A percentile compares a stretch with the other conserved stretches of the same genome.
Conservation (phyloP, 73 alveolate genomes). For the Paraurostyla sp. region DNA sequence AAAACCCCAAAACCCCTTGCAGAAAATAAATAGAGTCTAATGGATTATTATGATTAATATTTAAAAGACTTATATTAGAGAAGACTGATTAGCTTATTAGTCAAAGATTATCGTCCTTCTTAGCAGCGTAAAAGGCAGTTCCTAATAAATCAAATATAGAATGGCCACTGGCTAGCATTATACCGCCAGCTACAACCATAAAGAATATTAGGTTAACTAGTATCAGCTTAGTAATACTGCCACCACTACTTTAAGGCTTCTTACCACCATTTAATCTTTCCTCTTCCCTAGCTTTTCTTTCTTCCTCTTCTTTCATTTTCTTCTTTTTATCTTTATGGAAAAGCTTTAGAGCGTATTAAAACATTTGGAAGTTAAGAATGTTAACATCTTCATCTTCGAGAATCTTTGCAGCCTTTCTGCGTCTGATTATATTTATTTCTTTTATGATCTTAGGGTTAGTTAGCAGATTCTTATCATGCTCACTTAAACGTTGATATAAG, state of each 20-base stretch:
- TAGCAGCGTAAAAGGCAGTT: neutral
- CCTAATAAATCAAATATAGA: slow-evolving; percentile 7
- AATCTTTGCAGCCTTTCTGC: slow-evolving; percentile 33
- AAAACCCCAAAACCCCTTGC: no score
- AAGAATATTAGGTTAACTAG: neutral
- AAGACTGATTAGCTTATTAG: neutral
- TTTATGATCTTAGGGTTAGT: slow-evolving; percentile 4
- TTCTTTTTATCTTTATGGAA: slow-evolving; percentile 31
- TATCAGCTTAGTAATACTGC: neutral
- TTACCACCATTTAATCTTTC: neutral
- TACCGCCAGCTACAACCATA: slow-evolving; percentile 23
- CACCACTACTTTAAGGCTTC: neutral
- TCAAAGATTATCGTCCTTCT: neutral
- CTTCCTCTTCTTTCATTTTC: slow-evolving; percentile 41
- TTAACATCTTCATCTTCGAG: slow-evolving; percentile 52
- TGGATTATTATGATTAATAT: no score
- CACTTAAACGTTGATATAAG: neutral
- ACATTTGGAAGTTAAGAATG: slow-evolving; percentile 57
- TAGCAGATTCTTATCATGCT: neutral
- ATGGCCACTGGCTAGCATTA: slow-evolving; percentile 10
- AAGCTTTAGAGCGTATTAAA: slow-evolving; percentile 34
- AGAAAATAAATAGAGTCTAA: no score
- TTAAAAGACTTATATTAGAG: no score
- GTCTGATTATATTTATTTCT: slow-evolving; percentile 14
- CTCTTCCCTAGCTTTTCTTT: neutral